Evolutionary conservation across 768 basidiomycete species (phyloP).

Genomic region (Filobasidium floriforme): DNA sequence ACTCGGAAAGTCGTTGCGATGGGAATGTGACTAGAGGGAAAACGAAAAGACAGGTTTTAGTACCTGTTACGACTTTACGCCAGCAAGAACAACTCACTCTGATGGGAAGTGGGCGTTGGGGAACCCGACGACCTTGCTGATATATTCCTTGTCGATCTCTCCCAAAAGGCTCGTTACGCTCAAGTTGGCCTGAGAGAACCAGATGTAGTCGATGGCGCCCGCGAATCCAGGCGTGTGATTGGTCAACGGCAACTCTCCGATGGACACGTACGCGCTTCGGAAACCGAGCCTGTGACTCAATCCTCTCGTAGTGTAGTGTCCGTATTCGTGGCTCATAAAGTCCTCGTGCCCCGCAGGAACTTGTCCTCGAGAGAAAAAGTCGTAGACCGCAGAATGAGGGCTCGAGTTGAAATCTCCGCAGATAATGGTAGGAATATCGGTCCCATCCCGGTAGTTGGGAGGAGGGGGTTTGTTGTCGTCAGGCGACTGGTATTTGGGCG

Average conservation of each 20-base stretch:
- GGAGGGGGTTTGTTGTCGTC: slow-evolving; percentile 23
- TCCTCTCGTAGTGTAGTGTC: slow-evolving; percentile 75
- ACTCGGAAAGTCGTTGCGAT: slow-evolving; percentile 39
- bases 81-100: slow-evolving; percentile 59
- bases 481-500: slow-evolving; percentile 50
- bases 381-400: slow-evolving; percentile 79
- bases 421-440: slow-evolving; percentile 81
- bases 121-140: slow-evolving; percentile 89
- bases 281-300: slow-evolving; percentile 68
- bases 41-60: not conserved
- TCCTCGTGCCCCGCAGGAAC: slow-evolving; percentile 69
- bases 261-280: slow-evolving; percentile 70
- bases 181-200: slow-evolving; percentile 70
- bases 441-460: slow-evolving; percentile 70
- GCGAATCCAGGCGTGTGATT: slow-evolving; percentile 84
- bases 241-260: slow-evolving; percentile 64
- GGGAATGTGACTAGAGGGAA: slow-evolving; percentile 37
- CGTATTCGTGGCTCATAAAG: slow-evolving; percentile 85
- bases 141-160: slow-evolving; percentile 73
- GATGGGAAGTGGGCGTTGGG: slow-evolving; percentile 95
- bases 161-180: slow-evolving; percentile 75
- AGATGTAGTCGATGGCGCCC: slow-evolving; percentile 86
- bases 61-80: not conserved
- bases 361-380: slow-evolving; percentile 69
- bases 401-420: slow-evolving; percentile 95